Evolutionary conservation across 2,329 filamentous ascomycete species (phyloP), one percentile per base, ranked within the genome.

Genomic region (Metarhizium anisopliae): DNA sequence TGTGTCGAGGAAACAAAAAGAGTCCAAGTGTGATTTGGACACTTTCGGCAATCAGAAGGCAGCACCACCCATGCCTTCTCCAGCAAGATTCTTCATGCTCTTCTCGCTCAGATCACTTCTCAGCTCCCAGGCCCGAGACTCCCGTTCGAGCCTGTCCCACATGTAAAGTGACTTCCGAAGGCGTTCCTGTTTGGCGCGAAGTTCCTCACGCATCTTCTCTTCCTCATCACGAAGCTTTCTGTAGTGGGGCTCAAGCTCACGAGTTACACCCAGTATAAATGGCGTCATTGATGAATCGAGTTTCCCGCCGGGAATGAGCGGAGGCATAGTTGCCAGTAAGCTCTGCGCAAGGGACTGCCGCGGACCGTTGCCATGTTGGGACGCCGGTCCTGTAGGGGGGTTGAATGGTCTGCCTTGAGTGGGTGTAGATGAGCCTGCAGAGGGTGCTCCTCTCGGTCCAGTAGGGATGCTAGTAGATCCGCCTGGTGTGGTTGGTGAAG

Each of bases 211-310:
- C 40, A 82, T 62, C 59, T 76, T 77, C 64, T 83, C 81, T 62
- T 83, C 81, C 50, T 84, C 81, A 43, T 83, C 80, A 56, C 73
- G 74, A 11, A 83, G 71, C 57, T 78, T 79, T 38, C 73, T 71
- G 60, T 75, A 77, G 64, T 82, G 78, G n/a, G 74, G 66, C 59
- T 82, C 79, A 16, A 82, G 67, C 47, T 84, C 81, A 11, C 76
- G 75, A 36, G 76, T 72, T 29, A 83, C 75, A 16, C 80, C 78
- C 0, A 70, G 55, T 4, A 72, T 71, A 47, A 78, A 61, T 2
- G 77, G 72, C 2, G 73, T 64, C 61, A 76, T 69, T 18, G 70
- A 66, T 1, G 76, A 73, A 57, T 82, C 80, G 20, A 80, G 64
- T 60, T 81, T 82, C 32, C 81, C 81, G 42, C 80, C 79, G 0